These are phyloP conservation scores for Stromatinia cepivora DNA, from an alignment of 2,329 filamentous ascomycete species.

Conservation along the genomic window DNA sequence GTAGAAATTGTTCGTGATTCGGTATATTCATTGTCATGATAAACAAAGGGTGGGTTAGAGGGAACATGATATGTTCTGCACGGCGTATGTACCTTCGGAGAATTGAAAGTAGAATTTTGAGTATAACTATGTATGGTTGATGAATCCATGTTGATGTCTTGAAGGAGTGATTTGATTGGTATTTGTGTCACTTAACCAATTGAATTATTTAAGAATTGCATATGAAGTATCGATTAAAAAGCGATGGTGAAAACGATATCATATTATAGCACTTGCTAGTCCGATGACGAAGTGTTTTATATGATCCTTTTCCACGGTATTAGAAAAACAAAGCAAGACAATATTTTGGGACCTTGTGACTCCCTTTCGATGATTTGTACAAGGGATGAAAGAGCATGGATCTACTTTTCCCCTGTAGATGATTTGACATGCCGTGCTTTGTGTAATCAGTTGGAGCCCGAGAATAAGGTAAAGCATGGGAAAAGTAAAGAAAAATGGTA, in stretches of 20 bases:
- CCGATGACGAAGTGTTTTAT: slow-evolving; percentile 8
- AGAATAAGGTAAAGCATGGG: slow-evolving; percentile 20
- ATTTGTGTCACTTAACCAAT: slow-evolving; percentile 7
- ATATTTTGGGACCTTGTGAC: slow-evolving; percentile 15
- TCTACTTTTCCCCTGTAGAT: neutral
- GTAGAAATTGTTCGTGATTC: slow-evolving; percentile 15
- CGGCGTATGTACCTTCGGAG: slow-evolving; percentile 23
- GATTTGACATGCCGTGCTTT: slow-evolving; percentile 17
- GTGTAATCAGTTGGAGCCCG: slow-evolving; percentile 9
- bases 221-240: neutral
- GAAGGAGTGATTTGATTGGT: neutral
- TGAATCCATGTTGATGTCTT: slow-evolving; percentile 21
- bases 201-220: neutral
- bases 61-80: slow-evolving; percentile 27
- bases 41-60: slow-evolving; percentile 18
- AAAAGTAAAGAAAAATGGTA: slow-evolving; percentile 10
- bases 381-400: slow-evolving; percentile 3
- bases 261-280: slow-evolving; percentile 15
- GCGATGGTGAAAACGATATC: slow-evolving; percentile 20
- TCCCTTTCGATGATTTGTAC: slow-evolving; percentile 2
- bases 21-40: slow-evolving; percentile 17
- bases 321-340: slow-evolving; percentile 18
- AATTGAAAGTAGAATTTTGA: slow-evolving; percentile 14
- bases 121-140: slow-evolving; percentile 14
- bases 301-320: slow-evolving; percentile 1